Evolutionary conservation across 768 basidiomycete genomes (phyloP).

Genomic region (Leccinellum albellum): DNA sequence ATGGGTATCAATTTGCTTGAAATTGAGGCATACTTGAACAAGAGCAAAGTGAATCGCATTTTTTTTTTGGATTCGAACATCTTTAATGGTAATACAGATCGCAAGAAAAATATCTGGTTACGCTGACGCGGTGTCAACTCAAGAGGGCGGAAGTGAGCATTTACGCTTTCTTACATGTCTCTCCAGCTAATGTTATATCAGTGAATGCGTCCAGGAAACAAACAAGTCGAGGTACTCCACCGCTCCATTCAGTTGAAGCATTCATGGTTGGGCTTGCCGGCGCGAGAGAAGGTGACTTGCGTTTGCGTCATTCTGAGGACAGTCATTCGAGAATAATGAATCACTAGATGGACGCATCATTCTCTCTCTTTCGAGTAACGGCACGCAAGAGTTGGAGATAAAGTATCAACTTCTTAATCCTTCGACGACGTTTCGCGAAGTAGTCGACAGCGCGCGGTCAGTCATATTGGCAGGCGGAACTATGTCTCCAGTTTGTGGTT

Average conservation of each 20-base stretch:
- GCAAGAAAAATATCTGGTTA: slow-evolving; percentile 86
- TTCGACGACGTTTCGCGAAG: slow-evolving; percentile 77
- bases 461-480: slow-evolving; percentile 96
- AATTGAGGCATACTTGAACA: slow-evolving; percentile 74
- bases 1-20: slow-evolving; percentile 81
- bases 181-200: slow-evolving; percentile 2
- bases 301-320: neutral
- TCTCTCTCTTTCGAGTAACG: slow-evolving; percentile 42
- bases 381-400: slow-evolving; percentile 51
- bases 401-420: slow-evolving; percentile 95
- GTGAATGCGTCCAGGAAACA: slow-evolving; percentile 6
- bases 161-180: neutral
- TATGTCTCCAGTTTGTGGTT: slow-evolving; percentile 87
- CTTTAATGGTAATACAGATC: slow-evolving; percentile 37
- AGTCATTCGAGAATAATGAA: neutral
- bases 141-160: slow-evolving; percentile 31
- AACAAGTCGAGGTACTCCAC: slow-evolving; percentile 51
- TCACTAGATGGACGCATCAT: slow-evolving; percentile 72
- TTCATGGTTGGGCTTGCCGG: slow-evolving; percentile 77
- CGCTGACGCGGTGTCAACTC: slow-evolving; percentile 55
- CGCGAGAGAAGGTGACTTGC: slow-evolving; percentile 59
- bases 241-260: slow-evolving; percentile 75
- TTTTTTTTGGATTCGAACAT: neutral
- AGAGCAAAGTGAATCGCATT: slow-evolving; percentile 73
- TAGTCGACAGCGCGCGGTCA: slow-evolving; percentile 74